Evolutionary conservation across 345 rosid genomes (phyloP), one percentile per base, ranked within the genome.

Genomic region (Pugionium cornutum): DNA sequence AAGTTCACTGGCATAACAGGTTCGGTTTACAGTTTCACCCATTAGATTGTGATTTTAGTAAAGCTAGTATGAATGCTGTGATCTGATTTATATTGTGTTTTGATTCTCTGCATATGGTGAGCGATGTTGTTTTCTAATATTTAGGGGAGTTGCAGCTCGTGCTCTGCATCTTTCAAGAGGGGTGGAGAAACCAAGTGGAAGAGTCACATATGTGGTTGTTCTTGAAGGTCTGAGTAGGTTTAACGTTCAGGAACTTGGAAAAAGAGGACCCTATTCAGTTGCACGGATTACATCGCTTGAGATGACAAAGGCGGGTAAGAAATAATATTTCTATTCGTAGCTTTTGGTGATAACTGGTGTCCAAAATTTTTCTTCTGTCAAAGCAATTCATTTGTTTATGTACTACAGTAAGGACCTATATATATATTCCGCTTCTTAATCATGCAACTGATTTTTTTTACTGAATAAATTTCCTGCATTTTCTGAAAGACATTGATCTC

Each of bases 161-260:
- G 97, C 99, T 52, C 76, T 94, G 66, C 99, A 94, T 79, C 82
- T 94, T 18, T 94, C 99, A 8, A 85, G 99, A 79, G 99, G 97
- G 51, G 99, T 94, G 77, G 99, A 94, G 83, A 94, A 94, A 77
- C 99, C 99, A 6, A 94, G 99, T 76, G 99, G 99, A 71, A 88
- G 97, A 78, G 96, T 94, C 58, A 94, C 99, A 0, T 94, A 94
- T 77, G 88, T 85, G 62, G 99, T 94, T 61, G 96, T 94, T 50
- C 99, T 94, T 44, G 99, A 94, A 84, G 99, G 99, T 55, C 74
- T 94, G 72, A 85, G 97, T 80, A 82, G 99, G 68, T 94, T 94
- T 80, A 90, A 80, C 59, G 95, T 94, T 63, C 92, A 90, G 64
- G 99, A 94, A 74, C 89, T 88, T 73, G 89, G 89, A 62, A 90